Percentiles rank a stretch among this genome's conserved stretches.
phyloP scores from a whole-genome alignment of 2,329 filamentous ascomycete species.

The Ophiostoma ulmi region DNA sequence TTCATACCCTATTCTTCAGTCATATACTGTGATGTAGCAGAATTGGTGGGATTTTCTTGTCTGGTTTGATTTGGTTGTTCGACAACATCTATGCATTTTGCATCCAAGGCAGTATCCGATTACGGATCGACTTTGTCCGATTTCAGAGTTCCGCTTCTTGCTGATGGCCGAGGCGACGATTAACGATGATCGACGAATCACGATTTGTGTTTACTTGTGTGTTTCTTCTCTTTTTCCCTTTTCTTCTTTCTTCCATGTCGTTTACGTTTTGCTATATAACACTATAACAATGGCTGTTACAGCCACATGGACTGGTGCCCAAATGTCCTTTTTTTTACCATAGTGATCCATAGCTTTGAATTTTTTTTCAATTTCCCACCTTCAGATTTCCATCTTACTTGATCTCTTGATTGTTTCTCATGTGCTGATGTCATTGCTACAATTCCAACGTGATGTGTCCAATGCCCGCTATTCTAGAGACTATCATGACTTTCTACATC shows the following conservation, averaged over 20 bases:
- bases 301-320: not conserved
- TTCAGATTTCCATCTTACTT: not conserved
- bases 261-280: not conserved
- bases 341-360: not conserved
- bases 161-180: not conserved
- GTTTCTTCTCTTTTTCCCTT: not conserved
- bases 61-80: not conserved
- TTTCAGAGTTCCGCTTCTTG: slow-evolving; percentile 1
- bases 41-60: not conserved
- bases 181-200: slow-evolving; percentile 8
- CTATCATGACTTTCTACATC: not conserved
- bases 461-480: not conserved
- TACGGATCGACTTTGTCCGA: not conserved
- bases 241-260: not conserved
- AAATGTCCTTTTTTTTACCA: not conserved
- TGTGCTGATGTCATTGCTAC: not conserved
- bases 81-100: not conserved
- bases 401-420: not conserved
- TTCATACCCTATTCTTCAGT: not conserved
- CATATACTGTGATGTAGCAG: not conserved
- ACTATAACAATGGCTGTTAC: not conserved
- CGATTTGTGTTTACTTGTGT: not conserved
- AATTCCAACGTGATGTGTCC: not conserved
- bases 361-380: too few species aligned
- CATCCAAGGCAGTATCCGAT: not conserved